Base-by-base conservation (phyloP, 805 yeast species). In the Zygotorulaspora florentina region DNA sequence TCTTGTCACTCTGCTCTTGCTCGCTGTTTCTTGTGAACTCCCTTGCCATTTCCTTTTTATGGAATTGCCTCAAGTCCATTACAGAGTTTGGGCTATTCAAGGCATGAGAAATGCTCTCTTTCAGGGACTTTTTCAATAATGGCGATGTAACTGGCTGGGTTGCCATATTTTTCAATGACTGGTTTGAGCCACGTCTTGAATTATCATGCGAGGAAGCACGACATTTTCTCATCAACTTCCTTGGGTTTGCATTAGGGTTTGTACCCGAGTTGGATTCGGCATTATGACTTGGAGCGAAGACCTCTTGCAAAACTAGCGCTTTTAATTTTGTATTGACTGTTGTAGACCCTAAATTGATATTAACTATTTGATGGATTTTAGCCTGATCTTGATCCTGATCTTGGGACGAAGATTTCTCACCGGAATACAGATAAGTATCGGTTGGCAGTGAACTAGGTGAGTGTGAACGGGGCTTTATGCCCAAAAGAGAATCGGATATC, bases 401-500 rank as follows among this genome's bases (percentile, higher is more conserved):
- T 11, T 15, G 50, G 48, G 13, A 46, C 44, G 48, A 48, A 46
- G 47, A 11, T 47, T 46, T 10, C 49, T 57, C 47, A 40, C 61
- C 58, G 20, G 70, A 53, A 36, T 57, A 47, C 20, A 61, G 42
- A 36, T 46, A 48, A 39, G 68, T 52, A 43, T 58, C 58, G 11
- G 54, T 52, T 8, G 68, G 67, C 3, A 65, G 61, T 31, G 69
- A 53, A 42, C 64, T 59, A 28, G 71, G 63, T 8, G 69, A 61
- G 18, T 70, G 63, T 3, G 75, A 73, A 33, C 11, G 36, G 4
- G 86, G 75, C 57, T 79, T 83, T 45, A 77, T 80, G 48, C 74
- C 74, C 80, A 88, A 78, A 50, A 87, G 64, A 2, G 89, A 81
- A 45, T 83, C 84, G 0, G 98, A 96, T 27, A 91, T 83, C 45